Percentiles rank a stretch among this genome's conserved stretches.
Conservation (phyloP, 768 basidiomycete genomes). For the Russula brevipes region DNA sequence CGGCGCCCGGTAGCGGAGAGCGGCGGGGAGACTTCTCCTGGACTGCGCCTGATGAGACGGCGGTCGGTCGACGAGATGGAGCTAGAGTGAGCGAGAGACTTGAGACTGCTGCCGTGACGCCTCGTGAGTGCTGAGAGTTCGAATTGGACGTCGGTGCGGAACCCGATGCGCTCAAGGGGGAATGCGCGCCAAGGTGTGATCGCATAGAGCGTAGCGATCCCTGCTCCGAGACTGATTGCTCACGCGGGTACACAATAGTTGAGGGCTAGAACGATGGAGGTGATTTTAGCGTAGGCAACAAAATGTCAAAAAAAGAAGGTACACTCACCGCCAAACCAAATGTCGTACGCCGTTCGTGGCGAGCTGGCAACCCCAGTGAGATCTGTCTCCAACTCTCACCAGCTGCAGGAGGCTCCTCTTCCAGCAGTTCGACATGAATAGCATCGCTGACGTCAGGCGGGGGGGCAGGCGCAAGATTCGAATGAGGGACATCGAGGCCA, state of each 20-base stretch:
- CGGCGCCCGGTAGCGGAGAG: slow-evolving; percentile 31
- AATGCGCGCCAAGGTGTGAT: slow-evolving; percentile 48
- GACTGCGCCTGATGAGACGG: slow-evolving; percentile 20
- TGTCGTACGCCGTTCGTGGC: slow-evolving; percentile 44
- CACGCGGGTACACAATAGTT: slow-evolving; percentile 40
- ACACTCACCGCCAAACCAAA: slow-evolving; percentile 60
- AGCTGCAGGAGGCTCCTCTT: slow-evolving; percentile 63
- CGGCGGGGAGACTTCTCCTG: slow-evolving; percentile 28
- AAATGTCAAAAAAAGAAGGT: not conserved
- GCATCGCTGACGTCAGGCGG: slow-evolving; percentile 22
- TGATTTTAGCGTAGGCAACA: not conserved
- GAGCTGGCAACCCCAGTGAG: slow-evolving; percentile 34
- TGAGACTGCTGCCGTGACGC: slow-evolving; percentile 35
- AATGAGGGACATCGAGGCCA: slow-evolving; percentile 35
- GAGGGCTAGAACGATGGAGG: slow-evolving; percentile 33
- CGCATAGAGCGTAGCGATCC: slow-evolving; percentile 62
- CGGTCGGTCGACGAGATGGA: slow-evolving; percentile 56
- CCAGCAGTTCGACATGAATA: slow-evolving; percentile 55
- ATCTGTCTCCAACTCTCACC: slow-evolving; percentile 57
- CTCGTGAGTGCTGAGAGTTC: slow-evolving; percentile 40
- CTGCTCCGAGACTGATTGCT: slow-evolving; percentile 48
- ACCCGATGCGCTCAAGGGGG: slow-evolving; percentile 42
- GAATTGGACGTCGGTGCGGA: slow-evolving; percentile 47
- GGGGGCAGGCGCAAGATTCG: slow-evolving; percentile 27
- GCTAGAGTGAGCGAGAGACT: slow-evolving; percentile 43